These are phyloP conservation scores for Spiromastix sp. DNA, from an alignment of 2,329 filamentous ascomycete species.

Conservation along the genomic window DNA sequence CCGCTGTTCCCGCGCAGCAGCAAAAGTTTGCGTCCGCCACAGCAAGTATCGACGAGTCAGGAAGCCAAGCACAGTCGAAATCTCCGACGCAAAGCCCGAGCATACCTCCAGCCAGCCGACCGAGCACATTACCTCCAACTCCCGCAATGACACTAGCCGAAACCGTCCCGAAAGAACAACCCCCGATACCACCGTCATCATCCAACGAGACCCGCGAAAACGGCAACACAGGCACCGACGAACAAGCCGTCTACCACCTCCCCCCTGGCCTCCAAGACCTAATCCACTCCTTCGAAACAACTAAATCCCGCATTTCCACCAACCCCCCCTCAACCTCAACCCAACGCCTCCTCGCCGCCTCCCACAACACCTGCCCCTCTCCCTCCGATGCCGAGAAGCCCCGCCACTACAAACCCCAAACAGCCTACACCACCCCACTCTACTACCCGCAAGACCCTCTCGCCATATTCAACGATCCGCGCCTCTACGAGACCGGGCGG, in stretches of 20 bases:
- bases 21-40: conserved; percentile 24
- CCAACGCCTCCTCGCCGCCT: conserved; percentile 64
- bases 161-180: conserved; percentile 16
- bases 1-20: conserved; percentile 39
- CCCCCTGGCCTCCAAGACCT: conserved; percentile 82
- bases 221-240: conserved; percentile 34
- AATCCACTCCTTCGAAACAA: conserved; percentile 79
- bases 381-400: conserved; percentile 70
- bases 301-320: conserved; percentile 57
- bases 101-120: conserved; percentile 29
- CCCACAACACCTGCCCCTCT: conserved; percentile 64
- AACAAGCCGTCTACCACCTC: conserved; percentile 86
- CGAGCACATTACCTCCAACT: conserved; percentile 35
- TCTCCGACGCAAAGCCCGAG: conserved; percentile 42
- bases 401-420: conserved; percentile 72
- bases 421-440: conserved; percentile 64
- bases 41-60: conserved; percentile 31
- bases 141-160: conserved; percentile 39
- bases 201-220: conserved; percentile 26
- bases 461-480: conserved; percentile 79
- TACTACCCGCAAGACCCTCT: conserved; percentile 93
- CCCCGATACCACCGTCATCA: conserved; percentile 41
- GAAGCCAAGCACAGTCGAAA: conserved; percentile 37
- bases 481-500: conserved; percentile 61
- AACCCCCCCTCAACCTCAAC: conserved; percentile 54